Percentiles rank a stretch among this genome's conserved stretches.
Conservation (phyloP, 139 green algal genomes). For the Haematococcus lacustris region DNA sequence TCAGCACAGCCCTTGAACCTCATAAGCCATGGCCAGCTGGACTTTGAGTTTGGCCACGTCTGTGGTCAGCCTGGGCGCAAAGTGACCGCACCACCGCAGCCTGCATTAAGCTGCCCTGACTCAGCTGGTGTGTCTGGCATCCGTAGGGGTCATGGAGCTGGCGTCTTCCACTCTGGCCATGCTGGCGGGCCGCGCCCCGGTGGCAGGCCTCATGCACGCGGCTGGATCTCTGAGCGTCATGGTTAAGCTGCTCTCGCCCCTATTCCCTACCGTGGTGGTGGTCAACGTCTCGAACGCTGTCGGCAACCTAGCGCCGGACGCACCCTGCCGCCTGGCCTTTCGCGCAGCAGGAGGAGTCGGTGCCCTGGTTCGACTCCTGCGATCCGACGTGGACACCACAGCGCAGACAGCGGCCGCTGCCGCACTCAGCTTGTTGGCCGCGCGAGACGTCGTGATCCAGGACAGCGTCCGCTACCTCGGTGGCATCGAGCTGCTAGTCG, state of each 20-base stretch:
- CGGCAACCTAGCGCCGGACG: slow-evolving; percentile 13
- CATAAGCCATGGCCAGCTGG: no score
- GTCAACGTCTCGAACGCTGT: slow-evolving; percentile 25
- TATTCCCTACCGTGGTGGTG: slow-evolving; percentile 12
- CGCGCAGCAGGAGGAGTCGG: slow-evolving; percentile 24
- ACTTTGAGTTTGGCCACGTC: no score
- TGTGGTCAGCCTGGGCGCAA: no score
- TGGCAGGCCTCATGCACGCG: neutral
- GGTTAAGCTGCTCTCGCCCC: neutral
- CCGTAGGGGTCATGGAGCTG: slow-evolving; percentile 22
- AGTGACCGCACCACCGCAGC: no score
- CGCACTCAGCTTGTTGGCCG: slow-evolving; percentile 25
- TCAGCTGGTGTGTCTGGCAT: no score
- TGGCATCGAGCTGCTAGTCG: slow-evolving; percentile 31
- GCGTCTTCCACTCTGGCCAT: slow-evolving; percentile 18
- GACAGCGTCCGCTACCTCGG: slow-evolving; percentile 41
- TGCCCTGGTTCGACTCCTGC: slow-evolving; percentile 37
- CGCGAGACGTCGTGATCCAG: slow-evolving; percentile 35
- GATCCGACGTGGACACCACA: slow-evolving; percentile 26
- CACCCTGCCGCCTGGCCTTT: slow-evolving; percentile 5
- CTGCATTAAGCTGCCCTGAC: no score
- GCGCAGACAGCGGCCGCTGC: slow-evolving; percentile 19
- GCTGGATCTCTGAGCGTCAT: neutral
- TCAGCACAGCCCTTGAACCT: no score
- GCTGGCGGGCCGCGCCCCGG: slow-evolving; percentile 6